Evolutionary conservation across 2,329 filamentous ascomycete genomes (phyloP), one percentile per base, ranked within the genome.

Genomic region (Colletotrichum tofieldiae): DNA sequence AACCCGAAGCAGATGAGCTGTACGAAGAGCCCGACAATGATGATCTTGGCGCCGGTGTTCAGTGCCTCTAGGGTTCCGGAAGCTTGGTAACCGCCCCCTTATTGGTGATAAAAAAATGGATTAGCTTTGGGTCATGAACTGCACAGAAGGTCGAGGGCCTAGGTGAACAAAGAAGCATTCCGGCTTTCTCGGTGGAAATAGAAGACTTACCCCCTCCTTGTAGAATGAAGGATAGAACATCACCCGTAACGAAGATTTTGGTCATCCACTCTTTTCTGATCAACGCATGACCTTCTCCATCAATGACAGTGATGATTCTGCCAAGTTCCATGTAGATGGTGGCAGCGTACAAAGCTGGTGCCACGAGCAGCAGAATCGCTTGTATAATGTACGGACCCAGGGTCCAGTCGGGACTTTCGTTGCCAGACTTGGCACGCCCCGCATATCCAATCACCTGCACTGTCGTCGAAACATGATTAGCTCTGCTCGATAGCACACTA

Each of bases 1-100:
- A 89, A 80, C 1, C 82, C 82, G 65, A 91, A 90, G 71, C 87
- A 85, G 23, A 88, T 54, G 23, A 91, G 83, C 75, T 91, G 89
- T 6, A 90, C 79, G 16, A 86, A 78, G 1, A 91, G 79, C 1
- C 89, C 89, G 3, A 76, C 85, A 9, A 90, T 78, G 6, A 90
- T 85, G 55, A 90, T 79, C 16, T 85, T 82, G 67, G 87, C 80
- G 32, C 86, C 86, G 3, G 75, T 76, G 2, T 76, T 35, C 6
- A 64, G 52, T 14, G 71, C 66, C 1, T 62, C 61, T 0, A 66
- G 58, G n/a, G 23, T 58, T 0, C 71, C 71, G 0, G 61, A 20
- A 2, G 71, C 41, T 54, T 75, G 75, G 39, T 73, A 73, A 14
- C 66, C 66, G 16, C 71, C 71, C n/a, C 71, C 71, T 73, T 73